Conservation (phyloP, 2,329 filamentous ascomycete genomes). For the Seiridium cupressi region DNA sequence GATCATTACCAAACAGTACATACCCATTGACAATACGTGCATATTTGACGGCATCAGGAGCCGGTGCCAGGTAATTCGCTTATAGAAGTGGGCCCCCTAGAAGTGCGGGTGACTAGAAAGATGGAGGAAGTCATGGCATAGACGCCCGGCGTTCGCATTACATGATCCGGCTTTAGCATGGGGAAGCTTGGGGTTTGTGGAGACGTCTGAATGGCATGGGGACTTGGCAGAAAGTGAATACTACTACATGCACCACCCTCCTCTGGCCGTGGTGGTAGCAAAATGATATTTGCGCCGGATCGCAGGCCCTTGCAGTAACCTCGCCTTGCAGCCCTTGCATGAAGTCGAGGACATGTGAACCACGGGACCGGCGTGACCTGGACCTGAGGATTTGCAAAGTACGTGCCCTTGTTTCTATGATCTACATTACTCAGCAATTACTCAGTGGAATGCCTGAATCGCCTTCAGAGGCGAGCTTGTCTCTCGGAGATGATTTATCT, state of each 20-base stretch:
- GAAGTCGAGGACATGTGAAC: neutral
- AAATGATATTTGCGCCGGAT: constrained; percentile 29
- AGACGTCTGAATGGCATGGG: constrained; percentile 20
- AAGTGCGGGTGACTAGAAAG: constrained; percentile 16
- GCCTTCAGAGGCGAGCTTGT: no score
- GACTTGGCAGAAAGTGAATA: constrained; percentile 23
- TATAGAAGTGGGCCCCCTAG: constrained; percentile 33
- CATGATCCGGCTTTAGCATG: constrained; percentile 29
- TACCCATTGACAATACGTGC: constrained; percentile 69
- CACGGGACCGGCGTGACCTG: neutral
- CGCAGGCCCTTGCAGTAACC: constrained; percentile 33
- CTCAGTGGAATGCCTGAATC: no score
- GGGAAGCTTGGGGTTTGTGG: constrained; percentile 24
- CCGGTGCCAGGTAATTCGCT: constrained; percentile 56
- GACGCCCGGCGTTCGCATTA: constrained; percentile 23
- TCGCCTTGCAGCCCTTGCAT: constrained; percentile 7
- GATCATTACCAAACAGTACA: constrained; percentile 71
- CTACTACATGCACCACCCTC: constrained; percentile 26
- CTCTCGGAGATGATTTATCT: no score
- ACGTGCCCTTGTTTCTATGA: no score
- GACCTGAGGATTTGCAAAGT: no score
- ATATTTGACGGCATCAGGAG: constrained; percentile 68
- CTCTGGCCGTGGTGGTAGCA: constrained; percentile 13
- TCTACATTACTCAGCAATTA: no score
- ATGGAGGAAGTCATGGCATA: constrained; percentile 17